Evolutionary conservation across 1,284 basidiomycete genomes (phyloP), one percentile per base, ranked within the genome.

Genomic region (Peniophora sp.): DNA sequence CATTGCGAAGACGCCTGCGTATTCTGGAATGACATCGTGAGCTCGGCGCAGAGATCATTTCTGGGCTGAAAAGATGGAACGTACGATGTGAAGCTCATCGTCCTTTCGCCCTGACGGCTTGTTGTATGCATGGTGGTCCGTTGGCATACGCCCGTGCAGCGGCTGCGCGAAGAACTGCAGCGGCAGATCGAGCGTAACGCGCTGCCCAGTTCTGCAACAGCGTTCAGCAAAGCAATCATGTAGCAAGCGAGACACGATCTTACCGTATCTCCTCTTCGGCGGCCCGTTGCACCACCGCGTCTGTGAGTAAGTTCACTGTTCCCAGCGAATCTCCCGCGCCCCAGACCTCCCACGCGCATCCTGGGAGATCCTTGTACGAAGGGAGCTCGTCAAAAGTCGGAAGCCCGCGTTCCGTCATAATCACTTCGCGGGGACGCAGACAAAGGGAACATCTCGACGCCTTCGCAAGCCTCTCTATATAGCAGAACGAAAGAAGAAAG

Each of bases 1-100:
- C 85, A 87, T 56, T 89, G 86, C 2, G 82, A 76, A 20, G 85
- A 83, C 0, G 82, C 83, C 68, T 88, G 85, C 0, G 83, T 83
- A 56, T 89, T 88, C 81, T 87, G 22, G n/a, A n/a, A 23, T 8
- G 39, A 55, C 8, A 51, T 32, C n/a, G n/a, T n/a, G n/a, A n/a
- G n/a, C n/a, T n/a, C n/a, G n/a, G n/a, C n/a, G n/a, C n/a, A n/a
- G n/a, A n/a, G n/a, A n/a, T n/a, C n/a, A n/a, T n/a, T n/a, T n/a
- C n/a, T n/a, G n/a, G n/a, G n/a, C n/a, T n/a, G n/a, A n/a, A n/a
- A n/a, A n/a, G n/a, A n/a, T n/a, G n/a, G n/a, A 14, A 65, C 77
- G 35, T 57, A 85, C 83, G 19, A 85, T 82, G 57, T 81, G 71
- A 24, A 85, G 75, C 50, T 75, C 73, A 57, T 86, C 83, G 57